phyloP scores from a whole-genome alignment of 2,329 filamentous ascomycete species.

The Alternaria gaisen region DNA sequence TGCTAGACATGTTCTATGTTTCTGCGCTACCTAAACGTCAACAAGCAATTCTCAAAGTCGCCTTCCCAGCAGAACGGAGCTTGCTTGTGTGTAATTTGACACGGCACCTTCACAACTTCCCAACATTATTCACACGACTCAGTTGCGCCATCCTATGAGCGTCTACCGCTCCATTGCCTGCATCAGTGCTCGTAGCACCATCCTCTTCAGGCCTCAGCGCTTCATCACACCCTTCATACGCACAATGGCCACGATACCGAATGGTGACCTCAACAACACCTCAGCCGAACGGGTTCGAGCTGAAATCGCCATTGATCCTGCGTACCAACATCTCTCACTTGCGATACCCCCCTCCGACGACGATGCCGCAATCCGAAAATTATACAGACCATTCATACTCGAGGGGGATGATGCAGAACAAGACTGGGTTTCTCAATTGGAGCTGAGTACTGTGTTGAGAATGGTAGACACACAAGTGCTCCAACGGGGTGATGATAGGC shows the following conservation, averaged over 20 bases:
- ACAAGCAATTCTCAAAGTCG: neutral
- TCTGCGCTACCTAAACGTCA: neutral
- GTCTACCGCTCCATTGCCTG: neutral
- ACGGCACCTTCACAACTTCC: too few species aligned
- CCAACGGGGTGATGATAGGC: conserved; percentile 46
- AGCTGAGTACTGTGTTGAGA: conserved; percentile 62
- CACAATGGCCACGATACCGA: conserved; percentile 8
- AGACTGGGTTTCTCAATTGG: conserved; percentile 67
- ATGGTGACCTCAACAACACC: conserved; percentile 40
- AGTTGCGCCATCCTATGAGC: conserved; percentile 1
- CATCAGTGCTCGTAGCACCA: neutral
- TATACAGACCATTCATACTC: conserved; percentile 67
- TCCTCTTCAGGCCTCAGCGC: neutral
- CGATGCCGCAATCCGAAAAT: conserved; percentile 55
- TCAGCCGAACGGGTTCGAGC: conserved; percentile 24
- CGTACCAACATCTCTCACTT: conserved; percentile 44
- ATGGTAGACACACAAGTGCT: conserved; percentile 61
- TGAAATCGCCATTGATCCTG: conserved; percentile 23
- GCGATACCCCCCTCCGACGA: conserved; percentile 60
- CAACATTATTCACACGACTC: neutral
- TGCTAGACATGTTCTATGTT: neutral
- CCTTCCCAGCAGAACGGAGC: neutral
- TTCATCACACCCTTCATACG: neutral
- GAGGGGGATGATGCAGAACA: conserved; percentile 44
- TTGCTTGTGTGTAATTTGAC: neutral